phyloP scores from a whole-genome alignment of 306 rosid genomes.

The Hylodesmum podocarpum region DNA sequence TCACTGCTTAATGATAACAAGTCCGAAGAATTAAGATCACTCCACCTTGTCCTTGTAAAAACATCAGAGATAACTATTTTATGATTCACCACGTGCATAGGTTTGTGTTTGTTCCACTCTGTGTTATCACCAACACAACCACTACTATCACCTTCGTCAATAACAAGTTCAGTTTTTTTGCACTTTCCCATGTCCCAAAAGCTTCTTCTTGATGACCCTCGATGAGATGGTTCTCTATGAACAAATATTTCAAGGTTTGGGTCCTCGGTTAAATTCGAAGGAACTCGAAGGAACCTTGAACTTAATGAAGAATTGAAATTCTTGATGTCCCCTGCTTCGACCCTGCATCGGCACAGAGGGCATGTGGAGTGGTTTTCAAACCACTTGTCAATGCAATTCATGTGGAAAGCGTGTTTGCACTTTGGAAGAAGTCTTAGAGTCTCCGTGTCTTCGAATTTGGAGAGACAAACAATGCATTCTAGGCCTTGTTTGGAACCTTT shows the following conservation, averaged over 20 bases:
- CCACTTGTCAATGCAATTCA: conserved; percentile 82
- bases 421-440: conserved; percentile 74
- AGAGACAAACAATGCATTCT: conserved; percentile 74
- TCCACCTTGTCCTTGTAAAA: conserved; percentile 72
- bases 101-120: conserved; percentile 32
- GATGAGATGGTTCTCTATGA: conserved; percentile 56
- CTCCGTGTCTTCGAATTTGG: conserved; percentile 72
- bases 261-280: conserved; percentile 62
- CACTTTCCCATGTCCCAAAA: conserved; percentile 44
- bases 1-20: conserved; percentile 66
- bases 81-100: conserved; percentile 59
- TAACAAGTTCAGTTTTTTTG: conserved; percentile 30
- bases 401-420: conserved; percentile 86
- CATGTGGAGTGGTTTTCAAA: conserved; percentile 82
- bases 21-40: conserved; percentile 77
- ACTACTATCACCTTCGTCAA: conserved; percentile 22
- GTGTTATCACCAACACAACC: conserved; percentile 12
- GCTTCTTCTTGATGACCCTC: conserved; percentile 55
- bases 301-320: conserved; percentile 49
- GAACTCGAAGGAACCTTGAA: conserved; percentile 53
- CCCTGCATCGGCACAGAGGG: conserved; percentile 76
- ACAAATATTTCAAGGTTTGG: conserved; percentile 67
- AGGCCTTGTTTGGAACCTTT: conserved; percentile 84
- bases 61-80: conserved; percentile 60
- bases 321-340: conserved; percentile 53